A percentile compares a stretch with the other conserved stretches of the same genome.
phyloP scores from a whole-genome alignment of 1,139 yeast species.

The Pichia sp. region DNA sequence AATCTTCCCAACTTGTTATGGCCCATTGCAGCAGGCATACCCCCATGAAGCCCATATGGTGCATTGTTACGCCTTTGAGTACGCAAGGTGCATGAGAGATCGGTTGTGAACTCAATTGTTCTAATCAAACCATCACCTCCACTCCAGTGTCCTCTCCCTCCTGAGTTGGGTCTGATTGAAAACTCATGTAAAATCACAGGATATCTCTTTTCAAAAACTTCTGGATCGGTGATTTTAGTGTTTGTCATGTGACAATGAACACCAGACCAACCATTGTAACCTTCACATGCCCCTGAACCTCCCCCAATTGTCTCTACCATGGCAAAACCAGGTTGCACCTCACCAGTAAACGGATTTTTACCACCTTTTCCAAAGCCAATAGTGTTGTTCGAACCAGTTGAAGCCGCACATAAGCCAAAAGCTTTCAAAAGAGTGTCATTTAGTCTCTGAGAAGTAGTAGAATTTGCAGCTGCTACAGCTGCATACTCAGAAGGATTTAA shows the following conservation, averaged over 20 bases:
- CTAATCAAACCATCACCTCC: neutral
- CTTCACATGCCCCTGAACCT: slow-evolving; percentile 43
- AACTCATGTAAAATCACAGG: neutral
- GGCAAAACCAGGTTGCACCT: slow-evolving; percentile 40
- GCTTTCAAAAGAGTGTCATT: slow-evolving; percentile 42
- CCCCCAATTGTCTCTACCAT: slow-evolving; percentile 46
- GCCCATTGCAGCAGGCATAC: neutral
- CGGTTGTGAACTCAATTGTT: neutral
- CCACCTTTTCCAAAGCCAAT: slow-evolving; percentile 46
- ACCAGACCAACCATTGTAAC: slow-evolving; percentile 38
- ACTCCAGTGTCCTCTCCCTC: neutral
- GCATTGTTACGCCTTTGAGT: neutral
- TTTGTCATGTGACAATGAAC: slow-evolving; percentile 46
- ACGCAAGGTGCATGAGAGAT: neutral
- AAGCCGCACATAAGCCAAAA: slow-evolving; percentile 41
- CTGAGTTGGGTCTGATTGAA: neutral
- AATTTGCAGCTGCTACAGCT: slow-evolving; percentile 49
- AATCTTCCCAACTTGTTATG: neutral
- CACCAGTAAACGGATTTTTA: slow-evolving; percentile 28
- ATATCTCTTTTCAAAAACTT: slow-evolving; percentile 32
- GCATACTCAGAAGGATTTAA: slow-evolving; percentile 41
- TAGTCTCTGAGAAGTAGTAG: slow-evolving; percentile 45
- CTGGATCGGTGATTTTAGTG: slow-evolving; percentile 39
- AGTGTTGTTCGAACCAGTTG: slow-evolving; percentile 44
- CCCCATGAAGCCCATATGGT: neutral